Percentiles rank a stretch among this genome's conserved stretches.
Evolutionary conservation across 495 filamentous ascomycete genomes (phyloP).

Genomic region (Hypomontagnella submonticulosa): DNA sequence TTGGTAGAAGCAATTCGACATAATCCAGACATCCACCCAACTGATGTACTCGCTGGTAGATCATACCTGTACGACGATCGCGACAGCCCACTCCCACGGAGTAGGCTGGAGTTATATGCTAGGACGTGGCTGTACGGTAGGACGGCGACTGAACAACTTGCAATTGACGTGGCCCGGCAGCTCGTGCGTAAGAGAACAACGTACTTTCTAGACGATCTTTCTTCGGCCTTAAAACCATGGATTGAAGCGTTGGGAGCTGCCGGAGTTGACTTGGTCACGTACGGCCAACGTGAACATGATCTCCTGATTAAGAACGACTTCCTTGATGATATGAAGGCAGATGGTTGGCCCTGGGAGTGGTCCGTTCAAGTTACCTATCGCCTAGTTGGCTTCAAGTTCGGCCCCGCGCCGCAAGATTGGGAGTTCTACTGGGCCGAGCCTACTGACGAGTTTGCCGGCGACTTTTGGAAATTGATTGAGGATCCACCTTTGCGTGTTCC

Average conservation of each 20-base stretch:
- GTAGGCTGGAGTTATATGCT: no score
- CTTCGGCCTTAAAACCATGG: constrained; percentile 1
- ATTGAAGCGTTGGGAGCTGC: constrained; percentile 5
- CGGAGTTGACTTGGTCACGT: constrained; percentile 15
- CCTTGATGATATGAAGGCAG: background rate
- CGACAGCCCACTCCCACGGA: no score
- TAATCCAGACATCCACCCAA: constrained; percentile 10
- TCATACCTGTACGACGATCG: background rate
- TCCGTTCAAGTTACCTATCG: background rate
- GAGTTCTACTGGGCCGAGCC: constrained; percentile 30
- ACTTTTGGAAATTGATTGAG: constrained; percentile 43
- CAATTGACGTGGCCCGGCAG: no score
- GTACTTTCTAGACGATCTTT: no score
- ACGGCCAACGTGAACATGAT: constrained; percentile 9
- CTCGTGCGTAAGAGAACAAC: no score
- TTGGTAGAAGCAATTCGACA: background rate
- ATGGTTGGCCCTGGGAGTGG: background rate
- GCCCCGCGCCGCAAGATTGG: constrained; percentile 33
- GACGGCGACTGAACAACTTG: no score
- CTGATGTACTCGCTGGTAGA: background rate
- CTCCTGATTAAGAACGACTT: background rate
- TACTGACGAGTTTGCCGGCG: constrained; percentile 24
- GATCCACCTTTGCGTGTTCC: constrained; percentile 28
- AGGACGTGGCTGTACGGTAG: no score
- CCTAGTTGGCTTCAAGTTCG: constrained; percentile 27